phyloP scores from a whole-genome alignment of 495 filamentous ascomycete species.

The Opeltia flavorubescens region DNA sequence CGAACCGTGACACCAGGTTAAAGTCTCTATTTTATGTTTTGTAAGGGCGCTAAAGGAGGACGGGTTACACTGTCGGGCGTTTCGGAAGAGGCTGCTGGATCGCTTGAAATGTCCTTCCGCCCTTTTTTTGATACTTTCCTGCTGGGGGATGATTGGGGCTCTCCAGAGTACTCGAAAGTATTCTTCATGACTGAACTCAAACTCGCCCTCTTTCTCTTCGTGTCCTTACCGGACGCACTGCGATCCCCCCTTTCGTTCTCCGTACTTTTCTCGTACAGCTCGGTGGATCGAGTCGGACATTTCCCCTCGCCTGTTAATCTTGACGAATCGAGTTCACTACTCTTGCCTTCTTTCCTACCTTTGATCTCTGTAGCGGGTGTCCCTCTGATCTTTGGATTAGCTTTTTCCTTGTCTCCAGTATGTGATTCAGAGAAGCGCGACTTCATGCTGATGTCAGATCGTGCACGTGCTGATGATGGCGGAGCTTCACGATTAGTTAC shows the following conservation, averaged over 20 bases:
- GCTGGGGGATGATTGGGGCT: conserved; percentile 7
- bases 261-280: conserved; percentile 10
- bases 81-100: neutral
- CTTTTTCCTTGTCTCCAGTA: conserved; percentile 5
- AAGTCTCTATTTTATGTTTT: neutral
- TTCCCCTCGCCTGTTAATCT: conserved; percentile 5
- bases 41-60: neutral
- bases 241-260: conserved; percentile 9
- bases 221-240: neutral
- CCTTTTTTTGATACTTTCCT: conserved; percentile 10
- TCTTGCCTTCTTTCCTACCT: conserved; percentile 27
- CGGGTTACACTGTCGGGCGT: neutral
- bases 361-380: conserved; percentile 27
- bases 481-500: conserved; percentile 14
- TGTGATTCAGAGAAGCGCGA: conserved; percentile 11
- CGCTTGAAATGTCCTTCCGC: neutral
- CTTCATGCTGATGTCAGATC: conserved; percentile 22
- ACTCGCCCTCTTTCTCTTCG: conserved; percentile 11
- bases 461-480: conserved; percentile 18
- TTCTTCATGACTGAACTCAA: neutral
- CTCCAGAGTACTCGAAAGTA: neutral
- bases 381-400: conserved; percentile 16
- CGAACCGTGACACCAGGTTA: too few relatives aligned
- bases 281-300: conserved; percentile 2
- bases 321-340: conserved; percentile 2